Base-by-base conservation (phyloP, 345 rosid genomes). In the Lagerstroemia speciosa region DNA sequence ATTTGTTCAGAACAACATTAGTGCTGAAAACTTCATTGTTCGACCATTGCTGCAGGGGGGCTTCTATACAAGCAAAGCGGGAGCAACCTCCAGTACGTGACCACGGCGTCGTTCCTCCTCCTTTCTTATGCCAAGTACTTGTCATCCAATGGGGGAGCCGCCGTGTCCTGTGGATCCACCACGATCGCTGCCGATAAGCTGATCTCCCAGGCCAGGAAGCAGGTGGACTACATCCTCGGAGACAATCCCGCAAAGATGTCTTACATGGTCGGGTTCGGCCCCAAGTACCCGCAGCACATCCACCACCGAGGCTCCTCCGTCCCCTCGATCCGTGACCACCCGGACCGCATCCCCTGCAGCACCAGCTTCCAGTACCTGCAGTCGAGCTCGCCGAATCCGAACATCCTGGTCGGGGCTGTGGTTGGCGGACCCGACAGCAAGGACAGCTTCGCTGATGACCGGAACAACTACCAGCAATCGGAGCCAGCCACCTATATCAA, bases 221-320 rank as follows among this genome's bases (percentile, higher is more conserved):
- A 93, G 73, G 97, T 91, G 57, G 95, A 93, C 77, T 93, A 93
- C 76, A 82, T 89, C 31, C 73, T 93, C 46, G 98, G 98, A 16
- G 85, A 91, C 33, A 91, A 93, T 77, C 97, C 98, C 0, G 79
- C 77, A 53, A 82, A 80, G 70, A 84, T 85, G 83, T 89, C 94
- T 2, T 93, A 91, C 81, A 91, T 91, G 97, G 97, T 91, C 19
- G 98, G 95, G 22, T 93, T 89, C 32, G 95, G 97, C 33, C 32
- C 70, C 19, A 86, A n/a, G 78, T 94, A 76, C 74, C 96, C 97
- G 12, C 87, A 73, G 38, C 89, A 78, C 57, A 81, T 91, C 31
- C 99, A 94, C 78, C 99, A 91, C 78, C 83, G 99, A 68, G 99
- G 95, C 0, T 85, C 97, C 36, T 94, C 99, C 8, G 36, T 85